Evolutionary conservation across 805 yeast species (phyloP), one percentile per base, ranked within the genome.

Genomic region (Zygosaccharomyces gambellarensis): DNA sequence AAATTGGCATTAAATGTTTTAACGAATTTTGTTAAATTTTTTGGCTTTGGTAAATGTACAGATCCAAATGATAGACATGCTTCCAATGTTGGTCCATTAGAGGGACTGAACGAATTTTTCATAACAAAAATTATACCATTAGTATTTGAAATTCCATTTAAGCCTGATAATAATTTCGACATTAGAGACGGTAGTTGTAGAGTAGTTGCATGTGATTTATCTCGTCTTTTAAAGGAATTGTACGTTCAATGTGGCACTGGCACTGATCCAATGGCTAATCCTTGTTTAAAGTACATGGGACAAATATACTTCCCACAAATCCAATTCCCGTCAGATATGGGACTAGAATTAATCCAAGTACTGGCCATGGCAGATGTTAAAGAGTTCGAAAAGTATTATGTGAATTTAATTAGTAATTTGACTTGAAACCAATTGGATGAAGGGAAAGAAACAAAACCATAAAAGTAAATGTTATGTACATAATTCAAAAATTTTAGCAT

Each of bases 151-250:
- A 71, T 89, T 43, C 88, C 95, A n/a, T 83, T 87, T 64, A 82
- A 85, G 57, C 78, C 82, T 31, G 77, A 77, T 29, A 65, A 65
- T 43, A 77, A 75, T 32, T 82, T 84, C 58, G 80, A 84, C 60
- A 71, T 82, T 43, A 80, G 81, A 55, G 96, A 90, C 65, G 95
- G 95, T 4, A 90, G 87, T 63, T 80, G 78, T 56, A 77, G 92
- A 60, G 75, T 83, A 51, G 75, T 87, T 34, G 83, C 89, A 1
- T 79, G 81, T 55, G 99, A 92, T 61, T 72, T 87, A 11, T 80
- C 94, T 1, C 72, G 80, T 39, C 70, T 89, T 21, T 78, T 90
- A 63, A 85, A 81, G 56, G 75, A 85, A 2, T 72, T 87, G 52
- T 83, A 73, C 54, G 72, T 71, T 5, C 62, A 60, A 36, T 63